Conservation (phyloP, 1,284 basidiomycete genomes). For the Malassezia sp. region DNA sequence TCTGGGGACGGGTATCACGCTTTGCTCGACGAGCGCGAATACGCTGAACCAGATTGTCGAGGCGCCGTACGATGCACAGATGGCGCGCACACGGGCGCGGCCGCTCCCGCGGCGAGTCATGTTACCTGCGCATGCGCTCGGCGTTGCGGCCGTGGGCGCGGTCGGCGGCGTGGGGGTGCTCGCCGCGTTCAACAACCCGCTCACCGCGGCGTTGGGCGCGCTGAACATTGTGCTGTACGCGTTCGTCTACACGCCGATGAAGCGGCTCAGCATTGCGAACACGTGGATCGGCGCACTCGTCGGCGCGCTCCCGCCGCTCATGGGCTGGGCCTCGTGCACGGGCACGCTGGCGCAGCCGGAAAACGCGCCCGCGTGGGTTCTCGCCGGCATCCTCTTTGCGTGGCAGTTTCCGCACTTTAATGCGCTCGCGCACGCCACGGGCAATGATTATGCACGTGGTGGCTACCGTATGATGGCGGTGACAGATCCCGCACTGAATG, state of each 20-base stretch:
- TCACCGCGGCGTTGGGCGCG: slow-evolving; percentile 70
- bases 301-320: slow-evolving; percentile 82
- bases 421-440: slow-evolving; percentile 72
- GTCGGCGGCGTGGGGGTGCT: slow-evolving; percentile 66
- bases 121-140: slow-evolving; percentile 68
- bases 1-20: slow-evolving; percentile 74
- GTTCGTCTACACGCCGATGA: slow-evolving; percentile 83
- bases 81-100: slow-evolving; percentile 75
- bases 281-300: slow-evolving; percentile 93
- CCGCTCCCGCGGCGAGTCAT: slow-evolving; percentile 78
- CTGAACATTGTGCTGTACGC: slow-evolving; percentile 82
- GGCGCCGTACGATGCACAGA: slow-evolving; percentile 90
- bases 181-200: slow-evolving; percentile 74
- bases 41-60: slow-evolving; percentile 91
- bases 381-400: slow-evolving; percentile 57
- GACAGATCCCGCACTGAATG: slow-evolving; percentile 66
- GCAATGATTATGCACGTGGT: slow-evolving; percentile 78
- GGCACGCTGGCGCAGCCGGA: slow-evolving; percentile 60
- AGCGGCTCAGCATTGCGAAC: slow-evolving; percentile 75
- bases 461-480: slow-evolving; percentile 90
- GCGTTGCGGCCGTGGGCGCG: slow-evolving; percentile 66
- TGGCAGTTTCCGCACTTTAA: slow-evolving; percentile 99
- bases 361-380: slow-evolving; percentile 35
- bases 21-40: slow-evolving; percentile 88
- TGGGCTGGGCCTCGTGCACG: slow-evolving; percentile 95